Evolutionary conservation across 768 basidiomycete species (phyloP), one percentile per base, ranked within the genome.

Genomic region (Postia placenta): DNA sequence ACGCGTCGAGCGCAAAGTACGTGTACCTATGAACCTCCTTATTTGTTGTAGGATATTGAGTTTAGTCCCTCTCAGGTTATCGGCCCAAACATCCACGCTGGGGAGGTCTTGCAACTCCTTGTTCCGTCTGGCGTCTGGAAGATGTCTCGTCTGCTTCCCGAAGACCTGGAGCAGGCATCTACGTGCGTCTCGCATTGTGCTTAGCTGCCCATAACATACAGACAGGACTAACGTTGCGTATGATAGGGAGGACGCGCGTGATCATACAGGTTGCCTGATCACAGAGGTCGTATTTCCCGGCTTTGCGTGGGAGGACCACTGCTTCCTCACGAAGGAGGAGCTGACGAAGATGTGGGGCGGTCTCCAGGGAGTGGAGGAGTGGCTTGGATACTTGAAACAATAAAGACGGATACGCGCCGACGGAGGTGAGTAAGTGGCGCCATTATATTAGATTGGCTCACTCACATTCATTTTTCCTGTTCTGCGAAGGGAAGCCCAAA

Each of bases 231-330:
- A n/a, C n/a, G n/a, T n/a, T n/a, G n/a, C n/a, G n/a, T n/a, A n/a
- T n/a, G n/a, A n/a, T n/a, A n/a, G n/a, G n/a, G n/a, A n/a, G 24
- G 67, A 61, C 2, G 49, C 57, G 5, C 65, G 68, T 42, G 60
- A 69, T 28, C 49, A 56, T n/a, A 64, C 65, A 0, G 73, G 78
- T 4, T 79, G 78, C 53, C 61, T 83, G 47, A 79, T 83, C 53
- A 75, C 73, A 15, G 79, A 81, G 63, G 73, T 81, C 4, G 78
- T 81, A n/a, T 72, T 79, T 11, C 79, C 79, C 0, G 78, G 75
- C 2, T 78, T 79, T 54, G 57, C 69, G 30, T 78, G 74, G 74
- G 71, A 74, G 45, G 78, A 78, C 54, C 78, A 80, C 53, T 45
- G 62, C 17, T 79, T 68, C 52, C 54, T 79, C 60, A 69, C 66